These are phyloP conservation scores for Pythium myriotylum DNA, from an alignment of 352 stramenopile species.

Conservation along the genomic window DNA sequence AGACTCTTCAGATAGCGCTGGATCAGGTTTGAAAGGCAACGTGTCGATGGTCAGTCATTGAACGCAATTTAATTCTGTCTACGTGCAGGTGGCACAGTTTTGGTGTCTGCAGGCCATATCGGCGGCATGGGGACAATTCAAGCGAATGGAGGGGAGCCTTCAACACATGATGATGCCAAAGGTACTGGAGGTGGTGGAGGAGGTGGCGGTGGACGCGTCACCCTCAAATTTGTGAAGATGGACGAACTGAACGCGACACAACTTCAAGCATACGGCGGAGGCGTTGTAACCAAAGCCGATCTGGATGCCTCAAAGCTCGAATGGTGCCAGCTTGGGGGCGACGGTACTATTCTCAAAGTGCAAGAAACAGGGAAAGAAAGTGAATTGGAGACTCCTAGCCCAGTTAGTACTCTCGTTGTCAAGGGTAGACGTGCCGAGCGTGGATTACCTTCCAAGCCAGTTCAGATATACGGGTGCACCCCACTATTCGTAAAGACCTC, in stretches of 20 bases:
- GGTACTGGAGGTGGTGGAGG: slow-evolving; percentile 26
- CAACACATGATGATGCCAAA: slow-evolving; percentile 10
- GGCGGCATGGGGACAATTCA: slow-evolving; percentile 17
- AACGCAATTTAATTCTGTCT: background rate
- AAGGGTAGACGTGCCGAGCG: slow-evolving; percentile 61
- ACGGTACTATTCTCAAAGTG: slow-evolving; percentile 72
- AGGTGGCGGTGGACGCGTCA: slow-evolving; percentile 32
- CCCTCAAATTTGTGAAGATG: slow-evolving; percentile 20
- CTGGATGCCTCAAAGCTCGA: slow-evolving; percentile 30
- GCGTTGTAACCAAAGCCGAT: slow-evolving; percentile 1
- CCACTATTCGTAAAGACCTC: slow-evolving; percentile 64
- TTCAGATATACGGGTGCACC: slow-evolving; percentile 79
- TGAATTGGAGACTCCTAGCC: background rate
- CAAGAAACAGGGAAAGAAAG: slow-evolving; percentile 5
- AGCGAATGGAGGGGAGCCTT: slow-evolving; percentile 27
- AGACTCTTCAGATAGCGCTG: slow-evolving; percentile 63
- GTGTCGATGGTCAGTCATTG: background rate
- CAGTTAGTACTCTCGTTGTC: slow-evolving; percentile 51
- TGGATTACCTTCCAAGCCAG: slow-evolving; percentile 50
- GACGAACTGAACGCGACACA: slow-evolving; percentile 22
- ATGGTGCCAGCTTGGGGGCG: slow-evolving; percentile 81
- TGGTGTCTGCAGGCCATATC: slow-evolving; percentile 14
- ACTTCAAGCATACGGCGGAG: slow-evolving; percentile 31
- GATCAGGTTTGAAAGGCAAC: slow-evolving; percentile 35
- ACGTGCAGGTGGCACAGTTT: slow-evolving; percentile 20